A percentile compares a stretch with the other conserved stretches of the same genome.
Conservation (phyloP, 148 eudicot genomes). For the Spergularia bocconei region DNA sequence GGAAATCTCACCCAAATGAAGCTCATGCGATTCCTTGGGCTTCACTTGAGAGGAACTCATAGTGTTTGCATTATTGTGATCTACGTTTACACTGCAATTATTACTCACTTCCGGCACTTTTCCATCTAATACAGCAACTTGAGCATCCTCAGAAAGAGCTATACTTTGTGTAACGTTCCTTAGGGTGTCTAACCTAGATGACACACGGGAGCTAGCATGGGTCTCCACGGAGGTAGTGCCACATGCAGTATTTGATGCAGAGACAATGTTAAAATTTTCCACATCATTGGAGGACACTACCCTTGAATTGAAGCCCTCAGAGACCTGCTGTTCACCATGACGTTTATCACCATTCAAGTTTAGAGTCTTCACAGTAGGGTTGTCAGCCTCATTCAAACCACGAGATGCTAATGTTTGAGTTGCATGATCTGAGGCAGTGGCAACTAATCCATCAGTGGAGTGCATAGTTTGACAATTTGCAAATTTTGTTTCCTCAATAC, state of each 20-base stretch:
- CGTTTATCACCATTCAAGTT: not conserved
- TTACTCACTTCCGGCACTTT: conserved; percentile 5
- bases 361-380: conserved; percentile 9
- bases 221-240: conserved; percentile 8
- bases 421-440: conserved; percentile 2
- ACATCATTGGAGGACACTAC: not conserved
- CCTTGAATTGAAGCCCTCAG: conserved; percentile 1
- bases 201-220: conserved; percentile 1
- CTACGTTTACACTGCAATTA: conserved; percentile 1
- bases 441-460: not conserved
- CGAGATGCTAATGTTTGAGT: not conserved
- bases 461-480: not conserved
- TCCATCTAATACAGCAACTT: conserved; percentile 5
- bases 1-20: conserved; percentile 1
- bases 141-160: not conserved
- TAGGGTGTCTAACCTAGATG: not conserved
- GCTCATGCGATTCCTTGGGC: conserved; percentile 3
- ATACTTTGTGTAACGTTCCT: not conserved
- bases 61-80: not conserved
- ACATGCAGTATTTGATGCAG: conserved; percentile 5
- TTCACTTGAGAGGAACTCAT: conserved; percentile 6
- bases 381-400: conserved; percentile 12
- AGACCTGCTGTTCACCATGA: not conserved
- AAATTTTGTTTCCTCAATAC: conserved; percentile 22
- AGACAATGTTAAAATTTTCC: conserved; percentile 4